These are phyloP conservation scores for Nymphaea colorata DNA, from an alignment of 164 flowering plant species.

Conservation along the genomic window DNA sequence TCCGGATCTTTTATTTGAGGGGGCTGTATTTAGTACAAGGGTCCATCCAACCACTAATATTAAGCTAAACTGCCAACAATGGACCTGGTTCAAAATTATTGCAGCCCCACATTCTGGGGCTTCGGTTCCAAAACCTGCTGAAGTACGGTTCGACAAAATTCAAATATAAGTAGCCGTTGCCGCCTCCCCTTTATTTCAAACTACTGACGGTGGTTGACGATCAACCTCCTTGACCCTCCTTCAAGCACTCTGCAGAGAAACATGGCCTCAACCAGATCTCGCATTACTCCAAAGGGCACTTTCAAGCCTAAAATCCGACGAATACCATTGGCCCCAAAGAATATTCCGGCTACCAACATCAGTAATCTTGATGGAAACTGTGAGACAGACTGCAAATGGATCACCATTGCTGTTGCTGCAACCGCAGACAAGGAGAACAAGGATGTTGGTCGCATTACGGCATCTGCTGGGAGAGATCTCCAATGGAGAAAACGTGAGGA, in stretches of 20 bases:
- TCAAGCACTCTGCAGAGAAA: neutral
- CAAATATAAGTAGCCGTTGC: too few relatives aligned
- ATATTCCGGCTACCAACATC: neutral
- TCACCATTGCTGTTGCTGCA: neutral
- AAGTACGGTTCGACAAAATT: too few relatives aligned
- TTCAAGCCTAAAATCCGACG: neutral
- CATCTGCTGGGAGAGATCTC: neutral
- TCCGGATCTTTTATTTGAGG: too few relatives aligned
- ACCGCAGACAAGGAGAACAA: neutral
- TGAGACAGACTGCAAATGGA: neutral
- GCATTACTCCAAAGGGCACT: neutral
- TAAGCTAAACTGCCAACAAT: too few relatives aligned
- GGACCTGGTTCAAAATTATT: too few relatives aligned
- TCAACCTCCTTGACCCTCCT: too few relatives aligned
- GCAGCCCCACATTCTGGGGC: too few relatives aligned
- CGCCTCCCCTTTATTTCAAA: too few relatives aligned
- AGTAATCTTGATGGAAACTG: neutral
- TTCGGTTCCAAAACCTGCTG: too few relatives aligned
- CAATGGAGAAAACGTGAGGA: neutral
- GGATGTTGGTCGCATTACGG: neutral
- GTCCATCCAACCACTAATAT: too few relatives aligned
- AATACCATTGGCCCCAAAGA: neutral
- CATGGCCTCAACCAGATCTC: neutral
- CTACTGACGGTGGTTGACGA: too few relatives aligned
- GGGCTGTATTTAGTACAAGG: too few relatives aligned